These are phyloP conservation scores for Aspergillus sojae DNA, from an alignment of 2,329 filamentous ascomycete genomes.

Conservation along the genomic window DNA sequence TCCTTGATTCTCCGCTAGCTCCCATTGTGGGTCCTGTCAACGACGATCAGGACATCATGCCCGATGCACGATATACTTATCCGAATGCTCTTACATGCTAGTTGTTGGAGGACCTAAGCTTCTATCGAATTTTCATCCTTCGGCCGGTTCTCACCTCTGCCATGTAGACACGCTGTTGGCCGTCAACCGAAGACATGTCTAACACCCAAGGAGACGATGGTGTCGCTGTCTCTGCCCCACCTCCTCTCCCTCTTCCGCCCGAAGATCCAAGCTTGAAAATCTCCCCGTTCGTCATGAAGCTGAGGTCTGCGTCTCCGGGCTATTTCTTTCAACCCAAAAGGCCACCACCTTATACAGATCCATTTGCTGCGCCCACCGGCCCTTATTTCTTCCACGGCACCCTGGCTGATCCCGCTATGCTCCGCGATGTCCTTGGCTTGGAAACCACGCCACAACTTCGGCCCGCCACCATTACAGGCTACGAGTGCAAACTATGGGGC, in stretches of 20 bases:
- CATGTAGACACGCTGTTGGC: neutral
- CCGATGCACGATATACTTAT: too few relatives aligned
- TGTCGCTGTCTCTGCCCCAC: too few relatives aligned
- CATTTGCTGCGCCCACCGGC: constrained; percentile 17
- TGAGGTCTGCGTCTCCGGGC: constrained; percentile 15
- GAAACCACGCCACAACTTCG: constrained; percentile 21
- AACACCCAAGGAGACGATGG: neutral
- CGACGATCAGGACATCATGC: too few relatives aligned
- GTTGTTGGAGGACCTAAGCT: neutral
- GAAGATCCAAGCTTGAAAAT: constrained; percentile 15
- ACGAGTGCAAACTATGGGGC: constrained; percentile 32
- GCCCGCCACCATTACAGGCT: constrained; percentile 27
- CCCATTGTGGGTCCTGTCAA: too few relatives aligned
- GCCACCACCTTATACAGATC: constrained; percentile 2
- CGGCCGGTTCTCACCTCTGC: neutral
- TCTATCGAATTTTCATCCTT: neutral
- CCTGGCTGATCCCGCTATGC: constrained; percentile 32
- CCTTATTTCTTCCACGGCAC: constrained; percentile 44
- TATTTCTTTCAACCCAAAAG: constrained; percentile 14
- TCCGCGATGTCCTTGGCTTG: constrained; percentile 28
- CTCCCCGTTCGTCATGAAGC: constrained; percentile 19
- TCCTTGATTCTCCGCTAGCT: too few relatives aligned
- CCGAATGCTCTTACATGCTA: too few relatives aligned
- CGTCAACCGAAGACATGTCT: neutral
- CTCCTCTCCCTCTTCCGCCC: too few relatives aligned